Conservation (phyloP, 2,329 filamentous ascomycete species). For the Verticillium albo-atrum region DNA sequence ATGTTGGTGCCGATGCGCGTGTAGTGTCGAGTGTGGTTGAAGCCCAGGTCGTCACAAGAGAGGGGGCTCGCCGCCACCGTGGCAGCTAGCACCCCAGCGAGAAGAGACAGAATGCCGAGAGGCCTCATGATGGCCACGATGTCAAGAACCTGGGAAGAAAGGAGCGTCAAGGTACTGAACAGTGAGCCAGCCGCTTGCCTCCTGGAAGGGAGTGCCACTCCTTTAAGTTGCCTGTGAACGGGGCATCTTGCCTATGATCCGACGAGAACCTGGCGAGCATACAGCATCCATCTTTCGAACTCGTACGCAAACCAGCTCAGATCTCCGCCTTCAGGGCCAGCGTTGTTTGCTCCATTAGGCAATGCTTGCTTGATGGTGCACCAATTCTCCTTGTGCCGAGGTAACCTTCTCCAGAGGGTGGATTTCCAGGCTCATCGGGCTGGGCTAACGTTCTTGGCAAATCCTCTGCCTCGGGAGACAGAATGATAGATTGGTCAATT, state of each 20-base stretch:
- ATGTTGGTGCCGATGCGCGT: conserved; percentile 39
- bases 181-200: too few relatives aligned
- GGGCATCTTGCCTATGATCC: background rate
- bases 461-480: background rate
- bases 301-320: background rate
- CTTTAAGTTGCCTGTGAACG: too few relatives aligned
- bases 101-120: background rate
- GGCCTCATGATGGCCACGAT: background rate
- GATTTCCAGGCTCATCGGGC: background rate
- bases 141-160: background rate
- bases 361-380: background rate
- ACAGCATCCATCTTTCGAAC: background rate
- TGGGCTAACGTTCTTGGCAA: background rate
- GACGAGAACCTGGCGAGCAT: background rate
- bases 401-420: background rate
- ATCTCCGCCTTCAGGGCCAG: background rate
- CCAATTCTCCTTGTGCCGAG: background rate
- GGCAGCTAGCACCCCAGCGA: background rate
- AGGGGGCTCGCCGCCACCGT: background rate
- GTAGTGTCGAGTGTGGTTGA: background rate
- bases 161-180: background rate
- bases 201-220: too few relatives aligned
- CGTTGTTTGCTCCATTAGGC: background rate
- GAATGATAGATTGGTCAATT: too few relatives aligned
- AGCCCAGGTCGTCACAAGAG: background rate